Evolutionary conservation across 495 filamentous ascomycete genomes (phyloP).

Genomic region (Podospora pseudoanserina): DNA sequence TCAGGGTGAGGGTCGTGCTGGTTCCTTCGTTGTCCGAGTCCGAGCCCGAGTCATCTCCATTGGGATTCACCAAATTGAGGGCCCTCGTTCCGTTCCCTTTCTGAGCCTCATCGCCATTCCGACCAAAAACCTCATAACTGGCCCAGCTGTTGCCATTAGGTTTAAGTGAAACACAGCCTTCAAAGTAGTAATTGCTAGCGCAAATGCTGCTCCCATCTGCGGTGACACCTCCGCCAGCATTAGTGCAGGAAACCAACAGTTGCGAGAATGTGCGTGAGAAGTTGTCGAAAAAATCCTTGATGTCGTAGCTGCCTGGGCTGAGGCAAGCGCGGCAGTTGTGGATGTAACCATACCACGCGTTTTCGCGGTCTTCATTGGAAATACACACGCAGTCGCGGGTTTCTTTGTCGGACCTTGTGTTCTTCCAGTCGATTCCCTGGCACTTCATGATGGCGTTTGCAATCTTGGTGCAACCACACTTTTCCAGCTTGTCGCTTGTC

Average conservation of each 20-base stretch:
- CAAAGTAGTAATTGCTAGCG: not conserved
- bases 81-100: not conserved
- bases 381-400: not conserved
- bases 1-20: not conserved
- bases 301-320: not conserved
- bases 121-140: not conserved
- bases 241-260: not conserved
- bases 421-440: not conserved
- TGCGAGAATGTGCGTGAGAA: not conserved
- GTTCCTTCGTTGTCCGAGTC: not conserved
- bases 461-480: not conserved
- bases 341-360: constrained; percentile 2
- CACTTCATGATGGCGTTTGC: not conserved
- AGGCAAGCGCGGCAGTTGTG: constrained; percentile 8
- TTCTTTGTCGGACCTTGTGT: not conserved
- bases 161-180: not conserved
- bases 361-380: not conserved
- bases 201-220: not conserved
- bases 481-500: not conserved
- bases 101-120: not conserved
- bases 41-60: not conserved
- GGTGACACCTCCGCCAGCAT: constrained; percentile 1
- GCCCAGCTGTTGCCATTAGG: constrained; percentile 1
- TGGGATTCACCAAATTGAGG: not conserved
- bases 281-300: not conserved